Percentiles rank a stretch among this genome's conserved stretches.
Evolutionary conservation across 2,329 filamentous ascomycete genomes (phyloP).

Genomic region (Helminthosporium solani): DNA sequence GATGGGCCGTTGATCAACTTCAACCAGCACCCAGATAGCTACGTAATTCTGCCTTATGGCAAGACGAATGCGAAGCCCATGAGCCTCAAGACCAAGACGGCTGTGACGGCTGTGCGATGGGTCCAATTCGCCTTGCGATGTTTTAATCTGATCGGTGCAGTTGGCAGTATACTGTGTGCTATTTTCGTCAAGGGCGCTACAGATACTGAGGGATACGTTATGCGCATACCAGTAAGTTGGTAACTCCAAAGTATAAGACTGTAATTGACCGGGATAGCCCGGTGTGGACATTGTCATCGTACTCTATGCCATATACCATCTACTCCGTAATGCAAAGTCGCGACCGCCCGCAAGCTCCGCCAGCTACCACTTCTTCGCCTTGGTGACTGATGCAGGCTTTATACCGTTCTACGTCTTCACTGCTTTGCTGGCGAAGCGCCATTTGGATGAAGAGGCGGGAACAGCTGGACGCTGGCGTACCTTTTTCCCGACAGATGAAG

Average conservation of each 20-base stretch:
- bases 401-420: conserved; percentile 65
- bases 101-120: conserved; percentile 68
- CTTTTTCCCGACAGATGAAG: conserved; percentile 58
- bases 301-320: conserved; percentile 78
- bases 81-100: conserved; percentile 67
- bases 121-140: conserved; percentile 69
- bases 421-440: conserved; percentile 54
- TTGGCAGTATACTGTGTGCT: conserved; percentile 71
- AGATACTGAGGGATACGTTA: conserved; percentile 68
- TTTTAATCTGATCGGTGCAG: conserved; percentile 65
- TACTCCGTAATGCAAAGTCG: conserved; percentile 66
- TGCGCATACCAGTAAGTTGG: conserved; percentile 69
- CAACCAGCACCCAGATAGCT: conserved; percentile 81
- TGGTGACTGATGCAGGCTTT: conserved; percentile 67
- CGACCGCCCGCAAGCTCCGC: conserved; percentile 78
- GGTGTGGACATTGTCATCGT: conserved; percentile 72
- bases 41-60: conserved; percentile 64
- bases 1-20: conserved; percentile 78
- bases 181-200: conserved; percentile 72
- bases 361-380: conserved; percentile 85
- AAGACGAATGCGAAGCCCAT: conserved; percentile 65
- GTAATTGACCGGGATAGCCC: conserved; percentile 55
- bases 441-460: conserved; percentile 51
- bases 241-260: not conserved
- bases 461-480: conserved; percentile 64